Evolutionary conservation across 2,329 filamentous ascomycete species (phyloP), one percentile per base, ranked within the genome.

Genomic region (Cytospora piceicola): DNA sequence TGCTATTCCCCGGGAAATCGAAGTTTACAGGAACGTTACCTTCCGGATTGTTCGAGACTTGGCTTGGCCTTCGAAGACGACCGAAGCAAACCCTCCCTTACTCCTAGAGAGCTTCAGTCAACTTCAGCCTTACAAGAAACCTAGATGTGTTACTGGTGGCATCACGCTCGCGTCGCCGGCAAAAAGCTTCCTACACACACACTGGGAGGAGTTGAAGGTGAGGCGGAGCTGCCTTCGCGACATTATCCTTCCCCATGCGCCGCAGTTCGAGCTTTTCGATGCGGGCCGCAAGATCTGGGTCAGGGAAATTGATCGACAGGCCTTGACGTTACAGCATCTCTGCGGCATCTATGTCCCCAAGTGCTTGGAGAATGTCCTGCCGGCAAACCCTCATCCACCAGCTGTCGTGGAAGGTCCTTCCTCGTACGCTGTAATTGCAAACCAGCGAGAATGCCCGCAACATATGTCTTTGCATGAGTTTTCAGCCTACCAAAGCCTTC

Each of bases 361-460:
- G 69, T 27, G 58, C 65, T 20, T 77, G 75, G 49, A 57, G 7
- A 15, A 52, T 7, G 51, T 66, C 4, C 4, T 64, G 15, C 20
- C 29, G 2, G 12, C 42, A 20, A 9, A 30, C 2, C 30, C 17
- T 4, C 64, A 64, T 29, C 64, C 64, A 60, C 68, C 77, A 20
- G 68, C 75, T 12, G 69, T 77, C 22, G 71, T 75, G 64, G 65
- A 75, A 1, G 75, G 73, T 9, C 86, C 81, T 0, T 81, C 84
- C 0, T 89, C 86, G 0, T 86, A 87, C 65, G 76, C 83, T 8
- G 77, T 84, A 0, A 73, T 86, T 39, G 82, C 85, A 0, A 84
- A 75, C 15, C 82, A 84, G 36, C 73, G 77, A 0, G 73, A 73
- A 1, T 86, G 85, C 55, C 84, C 86, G 0, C 51, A 74, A 0